These are phyloP conservation scores for Terfezia claveryi DNA, from an alignment of 495 filamentous ascomycete genomes.

Conservation along the genomic window DNA sequence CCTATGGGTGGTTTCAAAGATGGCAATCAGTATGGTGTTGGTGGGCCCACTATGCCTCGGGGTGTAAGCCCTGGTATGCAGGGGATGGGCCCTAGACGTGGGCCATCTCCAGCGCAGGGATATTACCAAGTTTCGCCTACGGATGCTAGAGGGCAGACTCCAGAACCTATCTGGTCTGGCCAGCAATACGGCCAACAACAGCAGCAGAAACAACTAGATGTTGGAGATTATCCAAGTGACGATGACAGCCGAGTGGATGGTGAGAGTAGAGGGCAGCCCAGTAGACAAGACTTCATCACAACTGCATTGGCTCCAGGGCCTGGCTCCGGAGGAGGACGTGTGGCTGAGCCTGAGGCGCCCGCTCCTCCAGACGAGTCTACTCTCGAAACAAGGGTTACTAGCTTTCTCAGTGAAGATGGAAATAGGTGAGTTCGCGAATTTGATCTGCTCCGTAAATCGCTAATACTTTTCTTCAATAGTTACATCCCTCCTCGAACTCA, in stretches of 20 bases:
- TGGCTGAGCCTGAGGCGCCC: too few species aligned
- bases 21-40: not conserved
- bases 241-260: not conserved
- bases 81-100: not conserved
- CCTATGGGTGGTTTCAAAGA: not conserved
- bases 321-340: not conserved
- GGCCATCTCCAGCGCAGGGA: not conserved
- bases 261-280: not conserved
- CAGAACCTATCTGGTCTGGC: too few species aligned
- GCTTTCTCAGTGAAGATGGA: too few species aligned
- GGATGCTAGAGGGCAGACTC: too few species aligned
- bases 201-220: not conserved
- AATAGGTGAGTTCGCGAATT: too few species aligned
- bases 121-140: not conserved
- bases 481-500: too few species aligned
- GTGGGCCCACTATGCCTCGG: not conserved
- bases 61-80: not conserved
- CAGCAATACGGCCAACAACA: too few species aligned
- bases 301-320: not conserved
- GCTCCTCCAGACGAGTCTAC: too few species aligned
- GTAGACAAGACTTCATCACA: not conserved
- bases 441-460: too few species aligned
- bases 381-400: too few species aligned
- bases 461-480: too few species aligned
- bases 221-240: not conserved